Base-by-base conservation (phyloP, 768 basidiomycete genomes). In the Mycena albidolilacea region DNA sequence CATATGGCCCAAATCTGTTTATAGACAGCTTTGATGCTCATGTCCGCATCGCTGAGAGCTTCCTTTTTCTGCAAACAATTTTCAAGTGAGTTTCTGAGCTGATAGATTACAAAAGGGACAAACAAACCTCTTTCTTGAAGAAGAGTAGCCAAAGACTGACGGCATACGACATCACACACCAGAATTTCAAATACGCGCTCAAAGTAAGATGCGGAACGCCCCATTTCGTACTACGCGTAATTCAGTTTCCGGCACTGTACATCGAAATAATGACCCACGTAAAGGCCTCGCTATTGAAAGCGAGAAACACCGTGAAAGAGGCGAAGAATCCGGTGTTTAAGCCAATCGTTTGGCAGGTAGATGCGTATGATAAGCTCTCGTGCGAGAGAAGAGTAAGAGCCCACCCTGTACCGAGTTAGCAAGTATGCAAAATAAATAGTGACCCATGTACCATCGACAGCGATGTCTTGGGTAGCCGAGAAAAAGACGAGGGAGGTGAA, bases 391-490 rank as follows among this genome's bases (percentile, higher is more conserved):
- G 87, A 5, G 94, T 96, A 67, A 94, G 87, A 21, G 92, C 94
- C 93, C 93, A 94, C 39, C 92, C 91, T 93, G 71, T 46, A 55
- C 6, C n/a, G 50, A 60, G 54, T 67, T 37, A 72, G 48, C 7
- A n/a, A n/a, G 35, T 52, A 46, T 46, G 43, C 63, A 48, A 61
- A 78, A 44, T 38, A 64, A n/a, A 39, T 14, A 21, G 41, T 77
- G 65, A 82, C 62, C 8, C 68, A 74, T 85, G 77, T 87, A 97
- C 95, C 97, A 79, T 99, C 97, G 39, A 99, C 97, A 57, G 97
- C 97, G 70, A 99, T 99, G 81, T 99, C 97, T 90, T 99, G 98
- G 0, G 98, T 99, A 8, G 98, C 98, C 19, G 98, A 97, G 78
- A 99, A 94, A 76, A 96, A 89, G 43, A 99, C 97, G 48, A 99